Evolutionary conservation across 495 filamentous ascomycete genomes (phyloP), one percentile per base, ranked within the genome.

Genomic region (Melanomma pulvis-pyrius): DNA sequence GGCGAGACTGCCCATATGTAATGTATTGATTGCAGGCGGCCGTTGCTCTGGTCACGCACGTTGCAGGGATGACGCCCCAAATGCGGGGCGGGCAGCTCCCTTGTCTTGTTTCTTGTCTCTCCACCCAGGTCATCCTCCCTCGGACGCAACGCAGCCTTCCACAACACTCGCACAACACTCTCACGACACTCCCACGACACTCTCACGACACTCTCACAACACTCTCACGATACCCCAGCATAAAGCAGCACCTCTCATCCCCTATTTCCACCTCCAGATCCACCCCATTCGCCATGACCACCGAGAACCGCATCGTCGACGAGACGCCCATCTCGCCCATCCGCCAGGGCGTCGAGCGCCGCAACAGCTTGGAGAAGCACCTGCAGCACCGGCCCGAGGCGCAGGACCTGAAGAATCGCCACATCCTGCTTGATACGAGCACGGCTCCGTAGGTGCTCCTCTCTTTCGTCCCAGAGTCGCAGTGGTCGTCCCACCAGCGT

Each of bases 311-410:
- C 44, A 59, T 54, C 34, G 78, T 86, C 70, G 84, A 88, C 75
- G 78, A 82, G 68, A 82, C 82, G 2, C 82, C 84, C 70, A 90
- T 90, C 77, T 88, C 89, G n/a, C 85, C 89, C 58, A 79, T 73
- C 46, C 71, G 69, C 39, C 39, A 61, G 34, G 67, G 61, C 26
- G 28, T 83, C 64, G 87, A 87, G 69, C 88, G 92, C 70, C 90
- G 90, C 77, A 88, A 96, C 79, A 92, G 90, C n/a, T 86, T 97
- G 30, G 91, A 94, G 78, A 91, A 90, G 71, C 90, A 93, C 71
- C 83, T 96, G 61, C 85, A 88, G 73, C 85, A 84, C 60, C 89
- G 92, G 39, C 92, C 92, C 12, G 90, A 92, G 22, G 81, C 85
- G 46, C 80, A 92, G 72, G 92, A 96, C 63, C 86, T 97, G 55